Conservation (phyloP, 148 eudicot species). For the Polygonum aviculare region DNA sequence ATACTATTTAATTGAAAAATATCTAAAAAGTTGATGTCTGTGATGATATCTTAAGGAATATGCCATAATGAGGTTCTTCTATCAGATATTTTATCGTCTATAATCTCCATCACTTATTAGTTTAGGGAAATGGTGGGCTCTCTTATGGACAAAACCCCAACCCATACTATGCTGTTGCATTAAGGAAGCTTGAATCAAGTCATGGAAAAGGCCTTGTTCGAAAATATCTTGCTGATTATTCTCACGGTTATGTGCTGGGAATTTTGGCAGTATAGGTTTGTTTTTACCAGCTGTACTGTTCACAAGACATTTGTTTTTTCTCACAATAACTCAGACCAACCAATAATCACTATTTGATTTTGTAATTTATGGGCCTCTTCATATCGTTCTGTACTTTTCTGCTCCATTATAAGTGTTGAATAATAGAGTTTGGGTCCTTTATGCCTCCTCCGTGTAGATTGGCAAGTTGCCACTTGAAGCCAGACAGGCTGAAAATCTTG, state of each 20-base stretch:
- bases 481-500: neutral
- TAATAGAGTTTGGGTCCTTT: neutral
- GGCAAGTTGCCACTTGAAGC: slow-evolving; percentile 7
- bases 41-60: slow-evolving; percentile 1
- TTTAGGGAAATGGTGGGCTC: neutral
- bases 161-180: neutral
- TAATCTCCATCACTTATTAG: neutral
- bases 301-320: neutral
- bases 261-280: neutral
- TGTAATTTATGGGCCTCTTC: neutral
- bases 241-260: neutral
- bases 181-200: neutral
- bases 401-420: neutral
- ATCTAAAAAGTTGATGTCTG: neutral
- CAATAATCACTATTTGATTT: neutral
- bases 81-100: neutral
- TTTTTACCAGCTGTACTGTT: neutral
- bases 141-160: neutral
- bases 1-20: neutral
- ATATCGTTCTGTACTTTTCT: neutral
- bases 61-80: neutral
- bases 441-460: neutral
- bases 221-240: neutral
- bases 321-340: neutral
- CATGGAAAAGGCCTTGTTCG: neutral